Conservation (phyloP, 306 rosid genomes). For the Cicer arietinum region DNA sequence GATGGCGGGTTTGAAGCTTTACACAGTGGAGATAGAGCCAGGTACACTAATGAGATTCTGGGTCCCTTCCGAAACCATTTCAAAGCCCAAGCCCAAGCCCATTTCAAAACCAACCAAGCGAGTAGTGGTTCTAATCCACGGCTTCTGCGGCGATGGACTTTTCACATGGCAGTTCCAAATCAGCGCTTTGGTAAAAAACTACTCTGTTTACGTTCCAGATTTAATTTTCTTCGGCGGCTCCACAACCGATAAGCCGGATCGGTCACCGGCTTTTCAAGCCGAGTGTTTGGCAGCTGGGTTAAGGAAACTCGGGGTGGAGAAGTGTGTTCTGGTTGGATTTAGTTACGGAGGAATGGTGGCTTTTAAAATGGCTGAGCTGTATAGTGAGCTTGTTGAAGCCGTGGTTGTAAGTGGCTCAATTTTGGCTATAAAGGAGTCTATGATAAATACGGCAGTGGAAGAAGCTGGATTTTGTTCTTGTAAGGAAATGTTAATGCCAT, state of each 20-base stretch:
- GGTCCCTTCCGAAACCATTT: slow-evolving; percentile 59
- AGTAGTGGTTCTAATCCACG: slow-evolving; percentile 71
- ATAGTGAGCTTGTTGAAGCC: slow-evolving; percentile 58
- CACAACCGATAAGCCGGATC: slow-evolving; percentile 51
- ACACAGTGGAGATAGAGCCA: slow-evolving; percentile 64
- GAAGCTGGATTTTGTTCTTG: slow-evolving; percentile 62
- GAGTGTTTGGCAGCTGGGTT: slow-evolving; percentile 67
- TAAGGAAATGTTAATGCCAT: slow-evolving; percentile 72
- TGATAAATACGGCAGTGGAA: slow-evolving; percentile 39
- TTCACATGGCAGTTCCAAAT: slow-evolving; percentile 80
- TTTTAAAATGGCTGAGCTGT: slow-evolving; percentile 69
- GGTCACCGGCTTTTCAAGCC: slow-evolving; percentile 77
- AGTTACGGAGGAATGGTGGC: slow-evolving; percentile 88
- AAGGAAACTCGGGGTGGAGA: slow-evolving; percentile 73
- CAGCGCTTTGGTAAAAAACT: slow-evolving; percentile 53
- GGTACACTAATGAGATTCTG: slow-evolving; percentile 73
- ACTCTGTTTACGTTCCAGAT: slow-evolving; percentile 80
- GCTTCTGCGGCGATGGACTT: slow-evolving; percentile 78
- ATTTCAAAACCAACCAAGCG: slow-evolving; percentile 55
- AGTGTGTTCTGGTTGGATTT: slow-evolving; percentile 72
- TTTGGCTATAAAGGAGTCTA: slow-evolving; percentile 53
- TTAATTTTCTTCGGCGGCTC: slow-evolving; percentile 87
- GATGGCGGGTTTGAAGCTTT: slow-evolving; percentile 60
- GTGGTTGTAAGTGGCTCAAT: slow-evolving; percentile 64
- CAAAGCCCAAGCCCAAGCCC: slow-evolving; percentile 19